Evolutionary conservation across 768 basidiomycete genomes (phyloP).

Genomic region (Psilocybe cubensis): DNA sequence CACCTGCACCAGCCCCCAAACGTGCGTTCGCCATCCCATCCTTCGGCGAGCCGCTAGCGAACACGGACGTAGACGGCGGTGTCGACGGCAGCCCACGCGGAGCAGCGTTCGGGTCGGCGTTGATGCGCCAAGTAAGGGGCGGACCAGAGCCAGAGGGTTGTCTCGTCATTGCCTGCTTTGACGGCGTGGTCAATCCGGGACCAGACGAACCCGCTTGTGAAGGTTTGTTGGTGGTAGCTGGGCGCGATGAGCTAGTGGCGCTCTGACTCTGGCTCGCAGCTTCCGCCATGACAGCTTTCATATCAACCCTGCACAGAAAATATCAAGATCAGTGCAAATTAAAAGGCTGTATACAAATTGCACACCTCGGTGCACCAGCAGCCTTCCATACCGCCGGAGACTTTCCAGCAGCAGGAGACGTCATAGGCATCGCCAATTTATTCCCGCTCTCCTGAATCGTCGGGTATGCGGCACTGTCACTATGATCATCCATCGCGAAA

Average conservation of each 20-base stretch:
- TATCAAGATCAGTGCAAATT: constrained; percentile 6
- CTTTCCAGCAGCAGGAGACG: too few species aligned
- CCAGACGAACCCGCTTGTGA: not conserved
- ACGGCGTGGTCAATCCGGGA: not conserved
- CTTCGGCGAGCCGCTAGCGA: not conserved
- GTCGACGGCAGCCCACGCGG: not conserved
- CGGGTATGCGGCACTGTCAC: constrained; percentile 27
- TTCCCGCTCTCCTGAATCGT: constrained; percentile 37
- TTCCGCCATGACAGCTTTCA: constrained; percentile 88
- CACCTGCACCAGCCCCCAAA: too few species aligned
- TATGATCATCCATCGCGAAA: constrained; percentile 83
- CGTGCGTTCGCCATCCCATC: not conserved
- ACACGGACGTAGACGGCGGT: not conserved
- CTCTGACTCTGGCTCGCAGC: constrained; percentile 40
- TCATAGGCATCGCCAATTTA: not conserved
- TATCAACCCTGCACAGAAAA: constrained; percentile 60
- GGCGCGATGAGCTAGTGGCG: too few species aligned
- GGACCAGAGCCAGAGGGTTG: not conserved
- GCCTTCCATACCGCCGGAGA: constrained; percentile 51
- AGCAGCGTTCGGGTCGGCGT: not conserved
- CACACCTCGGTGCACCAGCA: constrained; percentile 48
- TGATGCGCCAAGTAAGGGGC: constrained; percentile 10
- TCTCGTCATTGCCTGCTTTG: constrained; percentile 4
- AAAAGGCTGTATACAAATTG: not conserved
- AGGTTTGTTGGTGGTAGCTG: constrained; percentile 12